Percentiles rank a stretch among this genome's conserved stretches.
These are phyloP conservation scores for Phyllosticta citrichinensis DNA, from an alignment of 2,329 filamentous ascomycete species.

Conservation along the genomic window DNA sequence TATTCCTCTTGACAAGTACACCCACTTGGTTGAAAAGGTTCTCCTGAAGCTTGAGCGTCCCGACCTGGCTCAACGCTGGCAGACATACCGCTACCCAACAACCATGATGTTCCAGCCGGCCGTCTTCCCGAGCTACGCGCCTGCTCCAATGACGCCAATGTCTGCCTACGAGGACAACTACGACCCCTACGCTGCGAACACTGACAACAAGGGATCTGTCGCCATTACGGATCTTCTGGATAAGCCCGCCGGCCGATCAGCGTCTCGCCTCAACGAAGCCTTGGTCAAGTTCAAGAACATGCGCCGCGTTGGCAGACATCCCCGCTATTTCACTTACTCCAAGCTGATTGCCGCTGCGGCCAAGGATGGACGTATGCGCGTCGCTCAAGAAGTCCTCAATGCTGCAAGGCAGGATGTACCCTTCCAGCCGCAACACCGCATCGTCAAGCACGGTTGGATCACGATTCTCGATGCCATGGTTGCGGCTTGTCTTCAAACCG, in stretches of 20 bases:
- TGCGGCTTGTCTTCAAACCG: slow-evolving; percentile 74
- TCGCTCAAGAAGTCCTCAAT: slow-evolving; percentile 76
- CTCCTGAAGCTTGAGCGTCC: slow-evolving; percentile 43
- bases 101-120: slow-evolving; percentile 28
- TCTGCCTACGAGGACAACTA: slow-evolving; percentile 69
- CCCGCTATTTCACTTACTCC: slow-evolving; percentile 91
- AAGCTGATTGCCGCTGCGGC: slow-evolving; percentile 89
- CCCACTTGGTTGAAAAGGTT: slow-evolving; percentile 49
- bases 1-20: slow-evolving; percentile 45
- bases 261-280: slow-evolving; percentile 67
- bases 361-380: slow-evolving; percentile 68
- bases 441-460: slow-evolving; percentile 91
- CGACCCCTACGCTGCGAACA: slow-evolving; percentile 82
- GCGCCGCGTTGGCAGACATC: slow-evolving; percentile 81
- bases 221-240: slow-evolving; percentile 86
- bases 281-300: slow-evolving; percentile 83
- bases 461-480: slow-evolving; percentile 96
- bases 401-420: slow-evolving; percentile 89
- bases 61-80: slow-evolving; percentile 46
- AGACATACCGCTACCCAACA: slow-evolving; percentile 46
- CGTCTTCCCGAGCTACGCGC: slow-evolving; percentile 28
- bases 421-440: slow-evolving; percentile 68
- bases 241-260: slow-evolving; percentile 62
- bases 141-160: slow-evolving; percentile 42
- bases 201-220: slow-evolving; percentile 87